Conservation (phyloP, 1,284 basidiomycete species). For the Ustilago trichophora region DNA sequence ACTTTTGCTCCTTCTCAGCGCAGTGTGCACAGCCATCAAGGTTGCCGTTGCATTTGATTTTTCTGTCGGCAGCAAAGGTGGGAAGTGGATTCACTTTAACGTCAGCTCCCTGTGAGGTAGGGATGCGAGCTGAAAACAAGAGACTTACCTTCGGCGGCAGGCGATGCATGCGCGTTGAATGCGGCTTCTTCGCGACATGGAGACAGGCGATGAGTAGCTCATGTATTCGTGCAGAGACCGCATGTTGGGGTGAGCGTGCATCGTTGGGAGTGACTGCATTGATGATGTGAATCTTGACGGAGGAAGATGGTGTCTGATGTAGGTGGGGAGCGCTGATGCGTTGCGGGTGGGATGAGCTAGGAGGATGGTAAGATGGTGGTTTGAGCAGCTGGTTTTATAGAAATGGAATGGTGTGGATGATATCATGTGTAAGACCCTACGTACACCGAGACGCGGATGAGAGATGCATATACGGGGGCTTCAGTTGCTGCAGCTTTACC, state of each 20-base stretch:
- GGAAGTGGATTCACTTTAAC: background rate
- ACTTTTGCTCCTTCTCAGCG: slow-evolving; percentile 4
- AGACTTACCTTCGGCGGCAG: slow-evolving; percentile 16
- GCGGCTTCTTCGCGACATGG: slow-evolving; percentile 12
- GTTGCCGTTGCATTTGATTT: slow-evolving; percentile 19
- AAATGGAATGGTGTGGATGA: too few relatives aligned
- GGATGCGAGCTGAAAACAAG: background rate
- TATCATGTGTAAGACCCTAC: too few relatives aligned
- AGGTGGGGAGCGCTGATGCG: too few relatives aligned
- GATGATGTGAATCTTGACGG: too few relatives aligned
- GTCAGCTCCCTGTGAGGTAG: background rate
- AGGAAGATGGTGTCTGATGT: too few relatives aligned
- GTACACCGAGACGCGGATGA: too few relatives aligned
- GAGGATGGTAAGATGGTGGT: too few relatives aligned
- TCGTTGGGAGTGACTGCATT: background rate
- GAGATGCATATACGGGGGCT: too few relatives aligned
- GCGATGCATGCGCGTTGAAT: slow-evolving; percentile 14
- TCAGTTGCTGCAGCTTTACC: too few relatives aligned
- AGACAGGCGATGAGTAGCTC: background rate
- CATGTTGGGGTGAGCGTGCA: background rate
- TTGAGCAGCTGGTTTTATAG: too few relatives aligned
- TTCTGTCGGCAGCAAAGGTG: background rate
- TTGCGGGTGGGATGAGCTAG: too few relatives aligned
- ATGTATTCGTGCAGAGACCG: background rate
- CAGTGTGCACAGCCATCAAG: slow-evolving; percentile 11